Percentiles rank a stretch among this genome's conserved stretches.
Conservation (phyloP, 345 rosid genomes). For the Linum usitatissimum region DNA sequence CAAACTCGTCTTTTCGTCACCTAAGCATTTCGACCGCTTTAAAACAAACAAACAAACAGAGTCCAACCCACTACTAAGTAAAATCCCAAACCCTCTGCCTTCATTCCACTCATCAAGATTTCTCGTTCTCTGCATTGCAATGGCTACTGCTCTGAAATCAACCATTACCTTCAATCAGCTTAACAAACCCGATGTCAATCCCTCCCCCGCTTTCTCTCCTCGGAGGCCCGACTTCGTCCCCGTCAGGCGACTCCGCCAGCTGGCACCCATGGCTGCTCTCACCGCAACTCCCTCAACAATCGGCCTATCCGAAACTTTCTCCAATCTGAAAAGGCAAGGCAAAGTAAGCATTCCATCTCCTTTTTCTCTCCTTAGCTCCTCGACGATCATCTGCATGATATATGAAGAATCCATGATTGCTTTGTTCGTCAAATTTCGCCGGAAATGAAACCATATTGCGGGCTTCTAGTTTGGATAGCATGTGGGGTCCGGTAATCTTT, state of each 20-base stretch:
- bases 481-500: not conserved
- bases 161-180: constrained; percentile 17
- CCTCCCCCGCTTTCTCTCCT: constrained; percentile 10
- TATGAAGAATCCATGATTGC: not conserved
- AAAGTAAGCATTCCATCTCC: constrained; percentile 33
- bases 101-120: no score
- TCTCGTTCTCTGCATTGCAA: not conserved
- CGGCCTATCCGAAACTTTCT: constrained; percentile 52
- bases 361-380: not conserved
- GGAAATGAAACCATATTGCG: not conserved
- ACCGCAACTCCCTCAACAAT: constrained; percentile 26
- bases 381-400: not conserved
- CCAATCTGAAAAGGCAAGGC: constrained; percentile 47
- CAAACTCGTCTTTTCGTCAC: no score
- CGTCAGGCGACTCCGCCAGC: constrained; percentile 18
- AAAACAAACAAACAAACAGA: no score
- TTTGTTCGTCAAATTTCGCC: not conserved
- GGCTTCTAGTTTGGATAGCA: not conserved
- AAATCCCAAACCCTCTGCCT: no score
- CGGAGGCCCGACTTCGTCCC: constrained; percentile 22
- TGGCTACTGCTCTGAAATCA: constrained; percentile 30
- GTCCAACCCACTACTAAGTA: no score
- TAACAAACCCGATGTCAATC: constrained; percentile 23
- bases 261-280: constrained; percentile 42
- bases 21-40: no score